Base-by-base conservation (phyloP, 345 rosid genomes). In the Reutealis trisperma region DNA sequence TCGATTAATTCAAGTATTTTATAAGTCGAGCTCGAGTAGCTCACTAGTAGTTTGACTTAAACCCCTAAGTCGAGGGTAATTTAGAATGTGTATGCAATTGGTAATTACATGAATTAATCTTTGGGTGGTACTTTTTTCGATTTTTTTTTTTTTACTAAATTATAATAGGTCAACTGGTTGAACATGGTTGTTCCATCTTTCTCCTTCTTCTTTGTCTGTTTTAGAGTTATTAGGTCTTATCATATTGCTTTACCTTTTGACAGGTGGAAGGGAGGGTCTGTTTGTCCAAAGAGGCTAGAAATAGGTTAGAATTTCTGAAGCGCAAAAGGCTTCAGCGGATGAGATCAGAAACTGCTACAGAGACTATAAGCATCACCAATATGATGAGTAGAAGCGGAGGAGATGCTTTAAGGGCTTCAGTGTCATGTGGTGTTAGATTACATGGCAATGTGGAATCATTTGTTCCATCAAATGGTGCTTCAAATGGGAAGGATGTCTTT, bases 231-330 rank as follows among this genome's bases (percentile, higher is more conserved):
- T 10, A 3, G 47, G 63, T 54, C 54, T 49, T 63, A 15, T 67
- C 62, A 19, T 60, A 22, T 24, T 69, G 54, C 57, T 60, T 78
- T 67, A 7, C 72, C 80, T 64, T 82, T 75, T 74, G 72, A 58
- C 88, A 96, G 99, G 99, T 91, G 90, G 98, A 96, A 86, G 93
- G 99, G 82, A 87, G 97, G 87, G 89, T 85, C 55, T 85, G 90
- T 70, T 79, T 86, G 81, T 88, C 97, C 2, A 90, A 88, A 81
- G 97, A 92, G 82, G 91, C 86, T 58, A 81, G 79, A 76, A 90
- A 88, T 85, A 91, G 94, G 74, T 79, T 91, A 77, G 96, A 96
- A 75, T 83, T 72, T 79, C 86, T 94, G 88, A 96, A 93, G 89
- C 92, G 84, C 71, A 96, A 89, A 83, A 88, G 92, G 88, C 97